Base-by-base conservation (phyloP, 306 rosid species). In the Glycine latifolia region DNA sequence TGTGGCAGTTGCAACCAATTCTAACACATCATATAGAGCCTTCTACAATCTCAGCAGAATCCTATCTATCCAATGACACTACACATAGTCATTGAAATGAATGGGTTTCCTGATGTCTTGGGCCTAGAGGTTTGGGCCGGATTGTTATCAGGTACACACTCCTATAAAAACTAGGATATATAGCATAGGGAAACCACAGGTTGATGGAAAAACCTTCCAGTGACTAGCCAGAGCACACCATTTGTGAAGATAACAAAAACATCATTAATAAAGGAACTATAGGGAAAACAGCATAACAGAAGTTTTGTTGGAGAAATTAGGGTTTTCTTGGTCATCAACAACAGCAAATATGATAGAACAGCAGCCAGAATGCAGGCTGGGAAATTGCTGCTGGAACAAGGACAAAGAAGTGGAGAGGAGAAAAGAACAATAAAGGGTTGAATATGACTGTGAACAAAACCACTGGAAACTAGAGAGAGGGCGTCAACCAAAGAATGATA, bases 301-400 rank as follows among this genome's bases (percentile, higher is more conserved):
- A 68, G n/a, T 16, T 15, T 44, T 68, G 9, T 14, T 15, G 73
- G 14, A 43, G 73, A 44, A 69, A 47, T 46, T 69, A 69, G 56
- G 73, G 56, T 67, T 69, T 67, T 47, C 74, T 16, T 17, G 4
- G 9, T 69, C 56, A 47, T 17, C 74, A 16, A 9, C 37, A 26
- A 26, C 31, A 26, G 31, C 31, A 26, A 26, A 26, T 26, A 26
- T 26, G 31, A 26, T 26, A 26, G 31, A 26, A 26, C 31, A 44
- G 73, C 5, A 12, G 71, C 48, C 71, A 66, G 70, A 13, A 66
- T 39, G 49, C 44, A 67, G 39, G 14, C 10, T 2, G 54, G 8
- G 35, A 68, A 16, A 68, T 12, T 67, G 14, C 73, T 16, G 54
- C 73, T 68, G 37, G 55, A 68, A 44, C 73, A 68, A 69, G 13